phyloP scores from a whole-genome alignment of 148 eudicot species.

The Vaccinium corymbosum region DNA sequence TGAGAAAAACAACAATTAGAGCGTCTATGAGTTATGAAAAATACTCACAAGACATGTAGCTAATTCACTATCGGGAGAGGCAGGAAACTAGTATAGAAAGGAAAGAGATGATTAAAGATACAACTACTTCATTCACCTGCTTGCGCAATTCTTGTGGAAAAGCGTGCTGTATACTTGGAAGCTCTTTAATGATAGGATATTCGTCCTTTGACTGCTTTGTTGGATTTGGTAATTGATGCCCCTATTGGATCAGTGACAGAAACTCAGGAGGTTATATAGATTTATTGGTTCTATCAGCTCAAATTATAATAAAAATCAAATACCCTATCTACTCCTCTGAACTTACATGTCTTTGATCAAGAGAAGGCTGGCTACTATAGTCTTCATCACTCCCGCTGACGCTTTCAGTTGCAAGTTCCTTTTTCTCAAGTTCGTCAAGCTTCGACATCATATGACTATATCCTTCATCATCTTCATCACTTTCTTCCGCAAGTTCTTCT shows the following conservation, averaged over 20 bases:
- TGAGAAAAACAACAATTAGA: neutral
- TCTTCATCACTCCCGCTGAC: slow-evolving; percentile 29
- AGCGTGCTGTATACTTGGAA: slow-evolving; percentile 8
- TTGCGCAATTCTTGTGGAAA: slow-evolving; percentile 20
- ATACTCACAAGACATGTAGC: neutral
- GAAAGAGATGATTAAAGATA: slow-evolving; percentile 14
- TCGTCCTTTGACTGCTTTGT: slow-evolving; percentile 22
- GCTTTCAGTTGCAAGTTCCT: slow-evolving; percentile 52
- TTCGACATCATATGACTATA: slow-evolving; percentile 43
- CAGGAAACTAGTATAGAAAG: neutral
- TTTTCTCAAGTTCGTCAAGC: slow-evolving; percentile 71
- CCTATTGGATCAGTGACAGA: slow-evolving; percentile 10
- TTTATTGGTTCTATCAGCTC: neutral
- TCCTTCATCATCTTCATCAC: slow-evolving; percentile 32
- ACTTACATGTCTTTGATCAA: slow-evolving; percentile 19
- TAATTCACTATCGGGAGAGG: neutral
- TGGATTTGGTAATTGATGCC: slow-evolving; percentile 5
- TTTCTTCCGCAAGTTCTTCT: slow-evolving; percentile 71
- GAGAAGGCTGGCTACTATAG: slow-evolving; percentile 17
- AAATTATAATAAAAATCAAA: neutral
- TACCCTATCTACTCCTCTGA: slow-evolving; percentile 22
- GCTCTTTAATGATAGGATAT: slow-evolving; percentile 7
- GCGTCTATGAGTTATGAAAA: neutral
- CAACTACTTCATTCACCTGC: slow-evolving; percentile 17
- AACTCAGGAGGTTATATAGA: neutral